Evolutionary conservation across 2,329 filamentous ascomycete species (phyloP), one percentile per base, ranked within the genome.

Genomic region (Didymella lethalis): DNA sequence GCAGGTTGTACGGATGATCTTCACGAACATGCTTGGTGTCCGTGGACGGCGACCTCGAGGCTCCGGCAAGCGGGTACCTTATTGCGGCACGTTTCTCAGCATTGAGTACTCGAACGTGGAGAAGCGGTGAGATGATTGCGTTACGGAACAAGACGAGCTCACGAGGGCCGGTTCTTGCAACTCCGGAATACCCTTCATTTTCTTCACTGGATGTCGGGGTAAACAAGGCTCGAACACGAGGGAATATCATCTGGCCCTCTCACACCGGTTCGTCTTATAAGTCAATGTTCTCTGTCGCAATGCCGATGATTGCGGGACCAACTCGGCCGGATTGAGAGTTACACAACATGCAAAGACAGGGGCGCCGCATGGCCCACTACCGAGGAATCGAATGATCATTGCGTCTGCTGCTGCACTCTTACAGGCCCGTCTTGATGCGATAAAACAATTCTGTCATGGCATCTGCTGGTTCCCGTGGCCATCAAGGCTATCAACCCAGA

Each of bases 21-120:
- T 32, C 29, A 25, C 29, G 49, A 53, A 44, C 48, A 46, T 40
- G 26, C 44, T 40, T 10, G 31, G 25, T 41, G n/a, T 45, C 28
- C 32, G 32, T 59, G 40, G 50, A 54, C 56, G 56, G 50, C 56
- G 56, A 59, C 56, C 55, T 58, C 49, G 45, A 45, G 38, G 38
- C 8, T 38, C 41, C 56, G 40, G 26, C 14, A 46, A 46, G 32
- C 45, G 45, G 50, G 50, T 59, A 59, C 56, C 56, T 59, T 46
- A 25, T 49, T 46, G 50, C 46, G 41, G 20, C 32, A 59, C 56
- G 56, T 59, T 59, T 25, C 56, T 20, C 56, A 34, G 29, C 50
- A 53, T 48, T 18, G 12, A 7, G 3, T 14, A 44, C 11, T 41
- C 23, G 25, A 40, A 45, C 41, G 31, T 46, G 38, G 46, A 54